Evolutionary conservation across 2,329 filamentous ascomycete genomes (phyloP).

Genomic region (Cercospora janseana): DNA sequence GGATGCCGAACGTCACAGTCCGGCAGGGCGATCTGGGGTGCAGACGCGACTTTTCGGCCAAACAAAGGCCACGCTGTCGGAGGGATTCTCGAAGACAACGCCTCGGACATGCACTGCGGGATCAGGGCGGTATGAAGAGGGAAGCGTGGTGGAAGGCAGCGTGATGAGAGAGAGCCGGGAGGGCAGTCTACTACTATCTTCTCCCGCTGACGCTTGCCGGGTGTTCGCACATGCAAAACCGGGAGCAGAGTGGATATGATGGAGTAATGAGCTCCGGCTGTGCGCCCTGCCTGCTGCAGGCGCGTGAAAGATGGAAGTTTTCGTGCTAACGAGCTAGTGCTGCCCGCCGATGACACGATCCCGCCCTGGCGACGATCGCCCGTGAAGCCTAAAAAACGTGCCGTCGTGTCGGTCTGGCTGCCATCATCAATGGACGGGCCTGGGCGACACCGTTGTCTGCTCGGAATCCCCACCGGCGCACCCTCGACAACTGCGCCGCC

Average conservation of each 20-base stretch:
- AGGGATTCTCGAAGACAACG: too few relatives aligned
- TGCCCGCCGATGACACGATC: conserved; percentile 6
- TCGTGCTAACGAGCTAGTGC: conserved; percentile 6
- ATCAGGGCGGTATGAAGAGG: too few relatives aligned
- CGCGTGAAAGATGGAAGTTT: neutral
- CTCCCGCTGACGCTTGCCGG: conserved; percentile 1
- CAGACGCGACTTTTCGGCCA: neutral
- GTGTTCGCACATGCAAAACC: conserved; percentile 8
- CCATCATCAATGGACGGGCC: too few relatives aligned
- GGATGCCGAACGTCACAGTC: neutral
- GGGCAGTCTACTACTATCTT: too few relatives aligned
- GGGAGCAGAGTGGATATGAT: conserved; percentile 12
- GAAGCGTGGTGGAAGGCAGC: too few relatives aligned
- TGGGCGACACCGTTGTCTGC: too few relatives aligned
- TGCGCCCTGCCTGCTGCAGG: neutral
- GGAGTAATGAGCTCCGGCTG: conserved; percentile 11
- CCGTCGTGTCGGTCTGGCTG: too few relatives aligned
- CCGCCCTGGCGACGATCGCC: conserved; percentile 7
- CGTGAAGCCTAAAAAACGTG: neutral
- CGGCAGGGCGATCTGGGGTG: conserved; percentile 7
- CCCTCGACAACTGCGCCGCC: too few relatives aligned
- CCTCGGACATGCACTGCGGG: too few relatives aligned
- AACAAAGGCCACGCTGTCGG: neutral
- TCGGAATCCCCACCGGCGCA: too few relatives aligned
- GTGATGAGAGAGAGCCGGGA: too few relatives aligned